Conservation (phyloP, 2,329 filamentous ascomycete genomes). For the Ascochyta viciae-villosae region DNA sequence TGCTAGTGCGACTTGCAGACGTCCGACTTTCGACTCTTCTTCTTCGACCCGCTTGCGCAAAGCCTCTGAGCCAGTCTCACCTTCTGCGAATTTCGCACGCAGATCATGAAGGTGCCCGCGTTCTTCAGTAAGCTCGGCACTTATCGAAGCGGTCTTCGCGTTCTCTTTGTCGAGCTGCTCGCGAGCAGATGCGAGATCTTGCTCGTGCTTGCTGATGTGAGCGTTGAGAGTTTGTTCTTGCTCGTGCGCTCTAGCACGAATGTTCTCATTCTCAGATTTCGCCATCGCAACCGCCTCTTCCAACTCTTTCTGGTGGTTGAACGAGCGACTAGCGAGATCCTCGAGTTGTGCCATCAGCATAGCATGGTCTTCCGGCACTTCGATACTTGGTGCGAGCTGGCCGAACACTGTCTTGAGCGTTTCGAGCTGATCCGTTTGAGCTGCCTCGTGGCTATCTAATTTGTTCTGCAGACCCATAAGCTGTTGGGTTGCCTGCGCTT, state of each 20-base stretch:
- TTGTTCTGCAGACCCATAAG: constrained; percentile 64
- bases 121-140: constrained; percentile 67
- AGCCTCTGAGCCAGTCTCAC: constrained; percentile 82
- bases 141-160: constrained; percentile 55
- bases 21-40: constrained; percentile 74
- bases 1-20: constrained; percentile 73
- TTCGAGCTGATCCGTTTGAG: constrained; percentile 36
- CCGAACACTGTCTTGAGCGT: constrained; percentile 45
- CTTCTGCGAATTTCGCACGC: constrained; percentile 76
- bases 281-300: constrained; percentile 56
- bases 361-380: constrained; percentile 47
- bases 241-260: constrained; percentile 49
- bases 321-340: constrained; percentile 52
- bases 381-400: constrained; percentile 46
- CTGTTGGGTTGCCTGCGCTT: constrained; percentile 50
- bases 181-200: constrained; percentile 44
- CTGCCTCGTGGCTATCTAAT: constrained; percentile 59
- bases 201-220: constrained; percentile 49
- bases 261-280: constrained; percentile 55
- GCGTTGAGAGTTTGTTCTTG: constrained; percentile 48
- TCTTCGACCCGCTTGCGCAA: constrained; percentile 77
- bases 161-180: constrained; percentile 58
- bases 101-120: constrained; percentile 73
- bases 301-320: constrained; percentile 54
- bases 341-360: constrained; percentile 53